Base-by-base conservation (phyloP, 345 rosid genomes). In the Microcos paniculata region DNA sequence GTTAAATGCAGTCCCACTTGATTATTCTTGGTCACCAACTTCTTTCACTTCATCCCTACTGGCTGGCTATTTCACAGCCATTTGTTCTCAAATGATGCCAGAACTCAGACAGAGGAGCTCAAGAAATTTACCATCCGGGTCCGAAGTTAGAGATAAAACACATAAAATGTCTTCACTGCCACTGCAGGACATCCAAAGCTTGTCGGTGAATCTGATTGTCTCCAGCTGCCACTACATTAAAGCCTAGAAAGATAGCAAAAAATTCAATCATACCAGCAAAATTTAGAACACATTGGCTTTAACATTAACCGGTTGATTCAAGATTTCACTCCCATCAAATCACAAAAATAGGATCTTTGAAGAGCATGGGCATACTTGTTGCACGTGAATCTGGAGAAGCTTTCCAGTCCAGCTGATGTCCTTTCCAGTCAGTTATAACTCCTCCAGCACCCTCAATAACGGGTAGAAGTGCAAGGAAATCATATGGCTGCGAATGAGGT, bases 401-500 rank as follows among this genome's bases (percentile, higher is more conserved):
- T 76, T 90, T 85, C 99, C 99, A 96, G 76, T 64, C 40, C 56
- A 91, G 93, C 55, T 72, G 76, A n/a, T 86, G 73, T 16, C 99
- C 90, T 48, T 84, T 86, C 98, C 98, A 96, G 74, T 92, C 92
- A 2, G 98, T 96, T 82, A 93, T 86, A 31, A 80, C 80, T 58
- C 99, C 99, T 35, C 97, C 98, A 63, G 97, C 88, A 23, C 98
- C 98, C 84, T 92, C 94, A 68, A 93, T 90, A 66, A 96, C 96
- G 4, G 98, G 98, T 64, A 96, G 81, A 77, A 96, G 90, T 23
- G 99, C 85, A 38, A 96, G 92, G 83, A 93, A 85, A 80, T 96
- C 98, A 72, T 93, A 93, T 24, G 98, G 99, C 98, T 93, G 92
- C 49, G 1, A 12, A 58, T 35, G 15, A 70, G 42, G 15, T 64